A percentile compares a stretch with the other conserved stretches of the same genome.
Conservation (phyloP, 2,329 filamentous ascomycete species). For the Colletotrichum euphorbiae region DNA sequence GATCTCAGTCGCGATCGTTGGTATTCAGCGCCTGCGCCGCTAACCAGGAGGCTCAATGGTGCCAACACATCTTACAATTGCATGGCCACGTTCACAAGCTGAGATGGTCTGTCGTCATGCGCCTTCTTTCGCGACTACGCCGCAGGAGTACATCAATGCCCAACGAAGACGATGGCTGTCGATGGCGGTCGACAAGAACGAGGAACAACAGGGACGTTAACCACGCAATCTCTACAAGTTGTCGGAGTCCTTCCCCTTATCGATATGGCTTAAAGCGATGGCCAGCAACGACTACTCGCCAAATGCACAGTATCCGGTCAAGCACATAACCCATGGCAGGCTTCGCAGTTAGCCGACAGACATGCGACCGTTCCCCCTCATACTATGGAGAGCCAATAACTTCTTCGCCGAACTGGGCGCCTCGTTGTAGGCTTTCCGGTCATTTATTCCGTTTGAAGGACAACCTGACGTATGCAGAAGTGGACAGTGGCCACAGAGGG, state of each 20-base stretch:
- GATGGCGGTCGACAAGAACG: no score
- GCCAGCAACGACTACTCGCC: neutral
- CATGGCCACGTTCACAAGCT: constrained; percentile 2
- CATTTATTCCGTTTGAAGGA: neutral
- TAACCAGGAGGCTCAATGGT: constrained; percentile 29
- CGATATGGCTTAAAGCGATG: no score
- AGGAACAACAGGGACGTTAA: no score
- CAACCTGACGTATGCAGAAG: constrained; percentile 18
- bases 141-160: constrained; percentile 5
- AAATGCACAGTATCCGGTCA: neutral
- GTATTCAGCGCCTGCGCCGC: constrained; percentile 16
- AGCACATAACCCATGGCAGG: neutral
- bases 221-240: neutral
- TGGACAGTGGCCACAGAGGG: constrained; percentile 22
- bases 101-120: neutral
- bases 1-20: constrained; percentile 17
- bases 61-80: constrained; percentile 38
- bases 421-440: constrained; percentile 1
- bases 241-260: neutral
- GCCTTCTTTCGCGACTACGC: neutral
- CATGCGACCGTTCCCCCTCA: constrained; percentile 44
- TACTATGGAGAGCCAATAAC: constrained; percentile 15
- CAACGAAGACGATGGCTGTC: neutral
- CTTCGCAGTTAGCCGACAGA: constrained; percentile 42
- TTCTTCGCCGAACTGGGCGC: neutral